These are phyloP conservation scores for Raddia distichophylla DNA, from an alignment of 176 grass and related monocot genomes.

Conservation along the genomic window DNA sequence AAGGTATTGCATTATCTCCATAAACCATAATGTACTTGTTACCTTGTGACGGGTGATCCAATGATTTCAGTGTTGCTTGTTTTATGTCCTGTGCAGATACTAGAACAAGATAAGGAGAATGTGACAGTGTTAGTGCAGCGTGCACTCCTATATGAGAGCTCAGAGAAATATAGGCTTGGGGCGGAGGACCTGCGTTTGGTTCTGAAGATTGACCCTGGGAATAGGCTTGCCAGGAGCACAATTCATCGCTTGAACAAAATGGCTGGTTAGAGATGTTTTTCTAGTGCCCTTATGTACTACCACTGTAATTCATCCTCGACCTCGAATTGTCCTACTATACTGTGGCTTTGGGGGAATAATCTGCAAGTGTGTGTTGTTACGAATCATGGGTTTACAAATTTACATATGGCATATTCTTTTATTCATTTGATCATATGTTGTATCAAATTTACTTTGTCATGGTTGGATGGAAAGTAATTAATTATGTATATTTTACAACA, in stretches of 20 bases:
- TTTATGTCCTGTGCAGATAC: constrained; percentile 57
- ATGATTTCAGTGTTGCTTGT: constrained; percentile 22
- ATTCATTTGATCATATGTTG: constrained; percentile 53
- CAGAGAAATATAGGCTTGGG: constrained; percentile 92
- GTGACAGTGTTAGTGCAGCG: constrained; percentile 79
- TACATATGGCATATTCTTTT: constrained; percentile 54
- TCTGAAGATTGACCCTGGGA: constrained; percentile 91
- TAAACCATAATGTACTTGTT: background rate
- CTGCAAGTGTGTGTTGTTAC: constrained; percentile 36
- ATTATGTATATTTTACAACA: background rate
- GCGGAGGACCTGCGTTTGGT: constrained; percentile 94
- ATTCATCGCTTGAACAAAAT: constrained; percentile 95
- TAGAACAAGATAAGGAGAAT: constrained; percentile 84
- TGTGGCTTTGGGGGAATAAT: constrained; percentile 46
- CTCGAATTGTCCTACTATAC: constrained; percentile 49
- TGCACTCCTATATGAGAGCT: constrained; percentile 94
- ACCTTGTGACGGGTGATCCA: background rate
- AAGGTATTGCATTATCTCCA: constrained; percentile 53
- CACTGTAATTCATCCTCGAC: constrained; percentile 42
- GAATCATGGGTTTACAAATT: constrained; percentile 32
- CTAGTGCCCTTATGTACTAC: constrained; percentile 39
- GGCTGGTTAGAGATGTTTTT: constrained; percentile 72
- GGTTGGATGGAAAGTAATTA: background rate
- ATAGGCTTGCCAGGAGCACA: constrained; percentile 93
- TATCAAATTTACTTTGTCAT: constrained; percentile 46